phyloP scores from a whole-genome alignment of 202 grass and related monocot genomes.

The Digitaria exilis region DNA sequence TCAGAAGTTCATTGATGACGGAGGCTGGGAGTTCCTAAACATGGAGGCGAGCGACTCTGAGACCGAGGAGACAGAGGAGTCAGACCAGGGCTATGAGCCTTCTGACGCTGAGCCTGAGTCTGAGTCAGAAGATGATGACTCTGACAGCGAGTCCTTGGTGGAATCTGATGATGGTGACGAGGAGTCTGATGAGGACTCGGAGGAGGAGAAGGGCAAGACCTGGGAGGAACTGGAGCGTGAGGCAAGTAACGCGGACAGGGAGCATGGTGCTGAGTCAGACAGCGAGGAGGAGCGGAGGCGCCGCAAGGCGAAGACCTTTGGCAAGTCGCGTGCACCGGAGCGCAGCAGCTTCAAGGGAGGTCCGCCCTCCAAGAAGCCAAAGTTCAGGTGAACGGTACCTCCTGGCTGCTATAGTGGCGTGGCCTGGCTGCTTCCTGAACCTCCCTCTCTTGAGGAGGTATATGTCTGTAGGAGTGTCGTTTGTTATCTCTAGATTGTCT shows the following conservation, averaged over 20 bases:
- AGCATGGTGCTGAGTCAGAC: slow-evolving; percentile 69
- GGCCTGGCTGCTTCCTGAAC: neutral
- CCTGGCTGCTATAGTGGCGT: neutral
- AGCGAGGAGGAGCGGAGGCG: slow-evolving; percentile 76
- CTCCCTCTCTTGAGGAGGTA: neutral
- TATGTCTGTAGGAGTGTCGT: neutral
- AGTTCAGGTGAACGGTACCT: slow-evolving; percentile 38
- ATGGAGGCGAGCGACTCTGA: slow-evolving; percentile 89
- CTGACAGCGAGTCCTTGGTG: slow-evolving; percentile 55
- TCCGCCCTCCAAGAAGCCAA: slow-evolving; percentile 35
- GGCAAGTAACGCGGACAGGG: slow-evolving; percentile 66
- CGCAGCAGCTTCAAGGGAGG: slow-evolving; percentile 43
- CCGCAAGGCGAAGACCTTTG: slow-evolving; percentile 56
- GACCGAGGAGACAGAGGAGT: slow-evolving; percentile 65
- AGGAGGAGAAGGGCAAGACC: slow-evolving; percentile 96
- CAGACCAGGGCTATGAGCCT: slow-evolving; percentile 77
- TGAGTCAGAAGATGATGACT: slow-evolving; percentile 63
- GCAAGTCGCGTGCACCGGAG: slow-evolving; percentile 41
- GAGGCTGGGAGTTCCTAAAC: slow-evolving; percentile 88
- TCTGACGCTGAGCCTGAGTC: slow-evolving; percentile 70
- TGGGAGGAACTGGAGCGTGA: slow-evolving; percentile 88
- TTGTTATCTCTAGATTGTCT: neutral
- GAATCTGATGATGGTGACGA: slow-evolving; percentile 68
- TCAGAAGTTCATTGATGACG: slow-evolving; percentile 80
- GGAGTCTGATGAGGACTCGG: slow-evolving; percentile 65